Percentiles rank a stretch among this genome's conserved stretches.
Conservation (phyloP, 805 yeast genomes). For the Spathaspora gorwiae region DNA sequence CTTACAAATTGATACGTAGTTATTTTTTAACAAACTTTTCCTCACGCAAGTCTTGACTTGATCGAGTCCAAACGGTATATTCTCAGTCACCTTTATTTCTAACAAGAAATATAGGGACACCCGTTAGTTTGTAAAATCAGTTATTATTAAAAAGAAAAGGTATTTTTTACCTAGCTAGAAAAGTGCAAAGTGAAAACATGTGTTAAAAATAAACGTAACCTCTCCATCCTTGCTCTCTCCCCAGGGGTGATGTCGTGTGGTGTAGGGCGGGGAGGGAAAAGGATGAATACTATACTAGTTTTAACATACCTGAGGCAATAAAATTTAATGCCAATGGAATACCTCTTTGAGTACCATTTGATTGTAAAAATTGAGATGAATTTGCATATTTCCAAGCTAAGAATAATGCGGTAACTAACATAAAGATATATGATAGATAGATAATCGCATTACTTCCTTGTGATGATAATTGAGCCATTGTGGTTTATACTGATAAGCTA, state of each 20-base stretch:
- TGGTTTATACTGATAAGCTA: not conserved
- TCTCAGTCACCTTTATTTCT: slow-evolving; percentile 26
- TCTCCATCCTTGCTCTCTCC: no score
- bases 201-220: not conserved
- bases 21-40: slow-evolving; percentile 21
- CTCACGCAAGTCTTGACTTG: slow-evolving; percentile 44
- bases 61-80: slow-evolving; percentile 41
- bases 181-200: not conserved
- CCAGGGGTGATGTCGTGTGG: no score
- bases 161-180: no score
- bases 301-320: slow-evolving; percentile 77
- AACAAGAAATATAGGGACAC: slow-evolving; percentile 15
- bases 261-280: no score
- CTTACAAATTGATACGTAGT: no score
- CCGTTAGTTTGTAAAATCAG: slow-evolving; percentile 14
- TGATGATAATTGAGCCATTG: slow-evolving; percentile 27
- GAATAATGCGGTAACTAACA: slow-evolving; percentile 35
- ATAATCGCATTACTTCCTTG: slow-evolving; percentile 43
- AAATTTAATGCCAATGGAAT: slow-evolving; percentile 82
- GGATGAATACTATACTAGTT: no score
- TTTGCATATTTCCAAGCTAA: slow-evolving; percentile 55
- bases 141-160: slow-evolving; percentile 1
- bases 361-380: slow-evolving; percentile 59
- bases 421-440: slow-evolving; percentile 35
- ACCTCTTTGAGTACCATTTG: slow-evolving; percentile 77